These are phyloP conservation scores for Neurospora pannonica DNA, from an alignment of 495 filamentous ascomycete genomes.

Conservation along the genomic window DNA sequence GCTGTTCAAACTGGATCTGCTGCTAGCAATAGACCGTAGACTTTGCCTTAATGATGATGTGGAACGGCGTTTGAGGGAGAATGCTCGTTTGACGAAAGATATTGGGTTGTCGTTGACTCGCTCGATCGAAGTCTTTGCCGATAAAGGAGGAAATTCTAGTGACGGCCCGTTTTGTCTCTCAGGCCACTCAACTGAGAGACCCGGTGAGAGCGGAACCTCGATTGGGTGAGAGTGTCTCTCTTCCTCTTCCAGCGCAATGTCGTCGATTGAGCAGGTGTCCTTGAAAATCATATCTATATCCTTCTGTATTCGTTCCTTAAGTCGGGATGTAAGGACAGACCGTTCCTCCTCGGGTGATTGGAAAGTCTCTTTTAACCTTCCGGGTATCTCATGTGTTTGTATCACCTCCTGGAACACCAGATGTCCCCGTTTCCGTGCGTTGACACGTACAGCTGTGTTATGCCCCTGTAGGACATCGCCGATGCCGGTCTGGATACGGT, in stretches of 20 bases:
- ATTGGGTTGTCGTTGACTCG: conserved; percentile 5
- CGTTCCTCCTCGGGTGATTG: conserved; percentile 13
- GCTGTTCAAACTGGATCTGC: background rate
- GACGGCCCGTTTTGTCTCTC: conserved; percentile 9
- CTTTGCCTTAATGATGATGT: conserved; percentile 5
- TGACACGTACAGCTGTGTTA: conserved; percentile 32
- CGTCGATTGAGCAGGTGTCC: conserved; percentile 35
- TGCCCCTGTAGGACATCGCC: conserved; percentile 35
- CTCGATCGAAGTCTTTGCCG: background rate
- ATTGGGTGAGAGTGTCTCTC: conserved; percentile 4
- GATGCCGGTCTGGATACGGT: conserved; percentile 36
- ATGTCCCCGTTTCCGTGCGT: conserved; percentile 36
- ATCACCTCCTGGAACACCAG: conserved; percentile 37
- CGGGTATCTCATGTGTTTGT: conserved; percentile 26
- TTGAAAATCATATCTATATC: conserved; percentile 37
- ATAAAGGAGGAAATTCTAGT: background rate
- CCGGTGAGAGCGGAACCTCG: background rate
- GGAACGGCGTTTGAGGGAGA: conserved; percentile 12
- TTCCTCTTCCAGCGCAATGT: conserved; percentile 23
- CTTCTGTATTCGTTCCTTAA: conserved; percentile 28
- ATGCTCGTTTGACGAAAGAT: conserved; percentile 6
- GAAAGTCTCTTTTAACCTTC: conserved; percentile 10
- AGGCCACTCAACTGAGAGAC: background rate
- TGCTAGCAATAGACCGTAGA: background rate
- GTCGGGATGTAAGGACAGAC: conserved; percentile 15